Base-by-base conservation (phyloP, 2,329 filamentous ascomycete species). In the Trichoderma sp. region DNA sequence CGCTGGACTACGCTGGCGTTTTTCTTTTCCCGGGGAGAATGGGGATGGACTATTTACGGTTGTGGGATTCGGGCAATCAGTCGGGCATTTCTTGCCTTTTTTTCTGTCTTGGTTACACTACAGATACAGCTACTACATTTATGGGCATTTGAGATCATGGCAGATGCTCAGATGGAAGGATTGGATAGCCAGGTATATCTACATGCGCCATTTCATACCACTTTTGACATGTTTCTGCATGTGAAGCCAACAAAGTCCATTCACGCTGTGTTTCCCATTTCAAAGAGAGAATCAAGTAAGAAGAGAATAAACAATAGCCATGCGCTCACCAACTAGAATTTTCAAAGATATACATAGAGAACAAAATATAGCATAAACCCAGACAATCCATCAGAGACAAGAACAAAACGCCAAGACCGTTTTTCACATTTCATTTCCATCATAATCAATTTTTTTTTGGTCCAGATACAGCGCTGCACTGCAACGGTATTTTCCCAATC, bases 371-470 rank as follows among this genome's bases (percentile, higher is more conserved):
- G 4, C 26, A 26, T 1, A 11, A 46, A 39, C 14, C 21, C 18
- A 8, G 21, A 6, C 24, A 13, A 65, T 46, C 52, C 37, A 32
- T 49, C 26, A 7, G 32, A 24, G 26, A 46, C 26, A 11, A 55
- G 16, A 18, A 39, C 24, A 26, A n/a, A 66, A 66, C 63, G 63
- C 63, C 63, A 37, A 34, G 26, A 49, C 51, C 52, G 18, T 13
- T 66, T 66, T 58, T 66, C 51, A 39, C 18, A 64, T 32, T 24
- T 66, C 63, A 58, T 32, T 66, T 58, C 63, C 63, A 49, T 66
- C 52, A 30, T 64, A 52, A 37, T 34, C 5, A 16, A n/a, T n/a
- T n/a, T 32, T 55, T 18, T 49, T 32, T 49, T 49, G 14, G 26
- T 11, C n/a, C 26, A 34, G 4, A 28, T 6, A 34, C 43, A 34